Conservation (phyloP, 2,329 filamentous ascomycete genomes). For the Diplocarpon mali region DNA sequence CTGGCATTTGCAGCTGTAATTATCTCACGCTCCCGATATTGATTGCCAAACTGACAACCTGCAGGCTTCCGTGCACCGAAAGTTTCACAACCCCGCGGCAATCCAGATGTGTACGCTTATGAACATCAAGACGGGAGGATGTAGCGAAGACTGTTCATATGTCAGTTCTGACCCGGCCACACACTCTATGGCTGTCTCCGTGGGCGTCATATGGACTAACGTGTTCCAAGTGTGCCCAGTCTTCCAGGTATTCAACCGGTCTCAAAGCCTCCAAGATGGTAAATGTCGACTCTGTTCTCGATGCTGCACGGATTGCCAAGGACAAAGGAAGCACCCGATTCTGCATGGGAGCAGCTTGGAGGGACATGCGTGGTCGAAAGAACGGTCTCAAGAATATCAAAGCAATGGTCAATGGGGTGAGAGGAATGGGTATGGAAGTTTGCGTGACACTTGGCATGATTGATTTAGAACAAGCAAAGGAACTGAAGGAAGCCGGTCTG, state of each 20-base stretch:
- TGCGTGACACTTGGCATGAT: slow-evolving; percentile 96
- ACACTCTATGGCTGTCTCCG: neutral
- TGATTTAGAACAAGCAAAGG: slow-evolving; percentile 65
- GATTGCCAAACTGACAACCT: slow-evolving; percentile 1
- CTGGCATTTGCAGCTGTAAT: slow-evolving; percentile 63
- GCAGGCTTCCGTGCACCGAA: slow-evolving; percentile 66
- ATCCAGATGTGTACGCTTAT: slow-evolving; percentile 91
- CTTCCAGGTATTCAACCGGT: slow-evolving; percentile 66
- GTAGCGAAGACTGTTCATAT: slow-evolving; percentile 87
- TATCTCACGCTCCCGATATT: neutral
- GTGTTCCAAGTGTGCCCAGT: slow-evolving; percentile 55
- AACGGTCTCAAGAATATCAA: slow-evolving; percentile 74
- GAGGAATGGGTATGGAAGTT: slow-evolving; percentile 74
- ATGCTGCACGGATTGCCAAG: slow-evolving; percentile 65
- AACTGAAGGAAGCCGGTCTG: slow-evolving; percentile 72
- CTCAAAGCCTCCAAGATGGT: slow-evolving; percentile 71
- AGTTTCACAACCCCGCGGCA: slow-evolving; percentile 72
- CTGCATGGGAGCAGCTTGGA: slow-evolving; percentile 92
- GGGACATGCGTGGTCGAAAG: slow-evolving; percentile 87
- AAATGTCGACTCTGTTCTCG: slow-evolving; percentile 69
- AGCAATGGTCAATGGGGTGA: slow-evolving; percentile 73
- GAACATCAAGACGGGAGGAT: slow-evolving; percentile 94
- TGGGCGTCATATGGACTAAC: neutral
- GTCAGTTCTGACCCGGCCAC: slow-evolving; percentile 7
- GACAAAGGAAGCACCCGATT: slow-evolving; percentile 81